Percentiles rank a stretch among this genome's conserved stretches.
Conservation (phyloP, 2,329 filamentous ascomycete genomes). For the Fusarium sublunatum region DNA sequence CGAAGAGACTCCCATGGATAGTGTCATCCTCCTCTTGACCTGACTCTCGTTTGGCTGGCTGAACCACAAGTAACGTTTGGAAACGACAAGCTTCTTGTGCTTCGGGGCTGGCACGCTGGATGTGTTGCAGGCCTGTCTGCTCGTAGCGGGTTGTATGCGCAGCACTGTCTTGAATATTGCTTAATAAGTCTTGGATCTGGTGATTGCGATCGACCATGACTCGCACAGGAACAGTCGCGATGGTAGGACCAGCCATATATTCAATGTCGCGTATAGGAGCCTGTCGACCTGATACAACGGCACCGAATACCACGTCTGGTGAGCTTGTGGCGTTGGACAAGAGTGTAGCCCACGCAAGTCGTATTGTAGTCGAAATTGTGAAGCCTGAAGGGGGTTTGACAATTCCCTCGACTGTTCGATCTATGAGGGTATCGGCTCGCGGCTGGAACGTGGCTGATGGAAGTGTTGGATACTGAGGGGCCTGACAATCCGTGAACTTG, state of each 20-base stretch:
- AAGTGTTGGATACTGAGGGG: not conserved
- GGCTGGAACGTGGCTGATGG: no score
- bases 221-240: constrained; percentile 4
- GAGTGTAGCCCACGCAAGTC: constrained; percentile 62
- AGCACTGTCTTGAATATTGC: no score
- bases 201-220: not conserved
- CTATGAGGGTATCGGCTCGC: not conserved
- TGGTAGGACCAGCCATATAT: constrained; percentile 16
- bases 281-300: constrained; percentile 55
- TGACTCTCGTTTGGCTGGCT: not conserved
- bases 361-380: constrained; percentile 24
- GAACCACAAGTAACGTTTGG: not conserved
- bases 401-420: not conserved
- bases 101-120: not conserved
- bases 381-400: not conserved
- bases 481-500: not conserved
- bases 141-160: not conserved
- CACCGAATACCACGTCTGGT: constrained; percentile 56
- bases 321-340: constrained; percentile 54
- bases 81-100: constrained; percentile 1
- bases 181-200: no score
- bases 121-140: constrained; percentile 1
- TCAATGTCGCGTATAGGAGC: constrained; percentile 39
- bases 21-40: no score
- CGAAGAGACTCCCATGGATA: no score